phyloP scores from a whole-genome alignment of 257 asterid species.

The Rehmannia glutinosa region DNA sequence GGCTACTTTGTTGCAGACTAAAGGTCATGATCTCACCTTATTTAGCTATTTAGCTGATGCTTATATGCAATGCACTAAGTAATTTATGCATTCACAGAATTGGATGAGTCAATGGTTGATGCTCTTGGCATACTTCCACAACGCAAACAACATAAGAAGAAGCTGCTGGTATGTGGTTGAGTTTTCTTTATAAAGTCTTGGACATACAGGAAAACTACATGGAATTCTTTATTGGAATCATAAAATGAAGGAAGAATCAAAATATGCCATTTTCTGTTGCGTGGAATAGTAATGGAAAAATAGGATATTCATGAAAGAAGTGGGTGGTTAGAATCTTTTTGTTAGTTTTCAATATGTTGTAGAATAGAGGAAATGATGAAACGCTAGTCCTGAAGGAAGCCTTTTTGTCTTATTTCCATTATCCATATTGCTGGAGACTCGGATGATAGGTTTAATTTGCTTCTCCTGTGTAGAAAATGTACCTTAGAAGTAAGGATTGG shows the following conservation, averaged over 20 bases:
- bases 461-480: background rate
- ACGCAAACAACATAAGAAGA: slow-evolving; percentile 90
- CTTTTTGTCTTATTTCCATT: background rate
- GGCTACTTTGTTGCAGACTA: slow-evolving; percentile 91
- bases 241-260: background rate
- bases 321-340: background rate
- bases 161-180: slow-evolving; percentile 68
- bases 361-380: slow-evolving; percentile 3
- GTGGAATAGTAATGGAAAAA: background rate
- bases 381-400: slow-evolving; percentile 2
- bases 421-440: slow-evolving; percentile 2
- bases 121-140: slow-evolving; percentile 99
- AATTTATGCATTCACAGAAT: slow-evolving; percentile 49
- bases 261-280: background rate
- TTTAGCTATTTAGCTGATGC: slow-evolving; percentile 23
- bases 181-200: slow-evolving; percentile 2
- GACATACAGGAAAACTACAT: background rate
- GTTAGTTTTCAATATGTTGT: background rate
- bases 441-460: background rate
- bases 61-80: slow-evolving; percentile 18
- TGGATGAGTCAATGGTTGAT: slow-evolving; percentile 92
- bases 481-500: slow-evolving; percentile 1
- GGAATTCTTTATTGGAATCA: background rate
- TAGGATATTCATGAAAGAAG: background rate
- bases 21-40: slow-evolving; percentile 49